These are phyloP conservation scores for Penicillium subrubescens DNA, from an alignment of 495 filamentous ascomycete species.

Conservation along the genomic window DNA sequence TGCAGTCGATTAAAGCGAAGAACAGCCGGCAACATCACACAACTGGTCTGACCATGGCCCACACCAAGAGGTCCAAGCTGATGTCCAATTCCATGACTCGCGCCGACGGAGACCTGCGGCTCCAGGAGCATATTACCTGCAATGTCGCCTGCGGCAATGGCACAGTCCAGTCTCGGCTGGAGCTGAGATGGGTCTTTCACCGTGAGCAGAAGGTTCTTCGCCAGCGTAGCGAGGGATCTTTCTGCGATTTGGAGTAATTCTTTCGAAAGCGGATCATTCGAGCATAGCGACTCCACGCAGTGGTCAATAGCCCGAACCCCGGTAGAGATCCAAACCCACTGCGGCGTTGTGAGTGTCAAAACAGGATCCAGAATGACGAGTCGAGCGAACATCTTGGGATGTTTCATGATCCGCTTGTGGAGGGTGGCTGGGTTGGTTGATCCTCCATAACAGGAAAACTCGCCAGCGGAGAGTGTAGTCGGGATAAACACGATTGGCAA, in stretches of 20 bases:
- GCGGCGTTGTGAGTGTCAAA: conserved; percentile 4
- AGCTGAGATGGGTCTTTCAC: conserved; percentile 1
- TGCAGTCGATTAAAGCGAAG: not conserved
- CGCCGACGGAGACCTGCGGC: not conserved
- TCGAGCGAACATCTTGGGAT: conserved; percentile 5
- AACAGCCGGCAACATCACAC: conserved; percentile 3
- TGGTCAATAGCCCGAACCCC: conserved; percentile 4
- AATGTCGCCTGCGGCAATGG: conserved; percentile 3
- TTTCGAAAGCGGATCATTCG: not conserved
- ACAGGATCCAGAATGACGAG: conserved; percentile 4
- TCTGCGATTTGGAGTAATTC: not conserved
- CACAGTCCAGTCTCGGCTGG: conserved; percentile 3
- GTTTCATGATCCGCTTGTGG: not conserved
- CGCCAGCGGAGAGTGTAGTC: conserved; percentile 4
- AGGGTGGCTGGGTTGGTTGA: conserved; percentile 5
- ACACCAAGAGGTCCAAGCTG: conserved; percentile 8
- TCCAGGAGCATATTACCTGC: not conserved
- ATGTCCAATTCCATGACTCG: conserved; percentile 10
- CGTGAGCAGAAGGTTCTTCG: not conserved
- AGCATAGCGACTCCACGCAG: conserved; percentile 5
- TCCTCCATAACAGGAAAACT: conserved; percentile 4
- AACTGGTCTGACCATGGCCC: conserved; percentile 6
- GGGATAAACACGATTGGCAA: conserved; percentile 64
- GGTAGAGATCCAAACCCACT: conserved; percentile 2
- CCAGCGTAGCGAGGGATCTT: not conserved